Evolutionary conservation across 2,329 filamentous ascomycete genomes (phyloP).

Genomic region (Trichoderma sp.): DNA sequence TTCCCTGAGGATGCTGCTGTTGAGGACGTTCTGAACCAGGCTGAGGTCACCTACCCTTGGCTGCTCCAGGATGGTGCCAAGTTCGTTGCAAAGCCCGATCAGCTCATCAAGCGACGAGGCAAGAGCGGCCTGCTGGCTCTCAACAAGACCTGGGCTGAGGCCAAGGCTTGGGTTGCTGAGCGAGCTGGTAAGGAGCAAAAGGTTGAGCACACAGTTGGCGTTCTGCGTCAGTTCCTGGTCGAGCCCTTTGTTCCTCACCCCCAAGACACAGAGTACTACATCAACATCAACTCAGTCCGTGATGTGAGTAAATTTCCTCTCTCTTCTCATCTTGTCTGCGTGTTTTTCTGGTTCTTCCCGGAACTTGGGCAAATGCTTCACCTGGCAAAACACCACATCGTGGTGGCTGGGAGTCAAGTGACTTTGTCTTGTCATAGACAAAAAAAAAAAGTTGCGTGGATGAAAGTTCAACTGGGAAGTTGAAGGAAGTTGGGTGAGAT

Average conservation of each 20-base stretch:
- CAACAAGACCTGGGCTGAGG: conserved; percentile 97
- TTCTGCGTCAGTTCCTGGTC: conserved; percentile 91
- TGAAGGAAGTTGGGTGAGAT: not conserved
- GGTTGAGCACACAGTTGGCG: conserved; percentile 88
- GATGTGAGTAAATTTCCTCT: conserved; percentile 70
- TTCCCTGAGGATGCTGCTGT: conserved; percentile 87
- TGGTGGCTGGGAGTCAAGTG: not conserved
- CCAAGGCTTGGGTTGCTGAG: conserved; percentile 88
- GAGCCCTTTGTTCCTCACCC: conserved; percentile 98
- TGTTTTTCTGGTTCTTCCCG: not conserved
- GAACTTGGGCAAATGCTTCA: not conserved
- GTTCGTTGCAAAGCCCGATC: conserved; percentile 99
- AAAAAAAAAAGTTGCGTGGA: not conserved
- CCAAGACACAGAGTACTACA: conserved; percentile 96
- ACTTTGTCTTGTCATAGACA: not conserved
- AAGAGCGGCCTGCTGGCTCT: conserved; percentile 96
- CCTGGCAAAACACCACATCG: not conserved
- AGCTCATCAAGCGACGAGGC: conserved; percentile 98
- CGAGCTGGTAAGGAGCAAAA: conserved; percentile 88
- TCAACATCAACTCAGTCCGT: conserved; percentile 99
- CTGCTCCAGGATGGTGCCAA: conserved; percentile 77
- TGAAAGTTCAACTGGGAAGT: not conserved
- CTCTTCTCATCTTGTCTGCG: not conserved
- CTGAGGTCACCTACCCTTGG: conserved; percentile 96
- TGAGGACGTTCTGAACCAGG: conserved; percentile 84